Conservation (phyloP, 2,329 filamentous ascomycete genomes). For the Beauveria sp. region DNA sequence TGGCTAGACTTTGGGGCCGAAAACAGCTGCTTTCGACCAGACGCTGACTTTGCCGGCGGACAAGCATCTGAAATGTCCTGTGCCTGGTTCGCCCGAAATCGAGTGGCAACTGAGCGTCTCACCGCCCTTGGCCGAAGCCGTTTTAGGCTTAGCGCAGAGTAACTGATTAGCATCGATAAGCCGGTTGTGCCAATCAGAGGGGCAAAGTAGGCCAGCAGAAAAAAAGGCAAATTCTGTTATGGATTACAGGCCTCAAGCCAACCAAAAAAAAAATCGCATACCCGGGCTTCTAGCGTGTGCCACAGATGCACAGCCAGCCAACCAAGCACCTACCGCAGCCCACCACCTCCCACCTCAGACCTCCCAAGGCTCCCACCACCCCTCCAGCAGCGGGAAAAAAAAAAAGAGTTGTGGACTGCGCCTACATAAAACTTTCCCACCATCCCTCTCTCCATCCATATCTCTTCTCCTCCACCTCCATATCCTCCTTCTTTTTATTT, state of each 20-base stretch:
- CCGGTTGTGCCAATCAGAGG: slow-evolving; percentile 1
- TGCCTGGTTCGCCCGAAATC: slow-evolving; percentile 12
- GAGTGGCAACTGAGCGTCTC: slow-evolving; percentile 5
- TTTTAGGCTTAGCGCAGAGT: background rate
- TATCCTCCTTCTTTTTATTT: slow-evolving; percentile 22
- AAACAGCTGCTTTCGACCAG: background rate
- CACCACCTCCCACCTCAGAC: background rate
- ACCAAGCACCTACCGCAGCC: background rate
- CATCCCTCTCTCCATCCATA: slow-evolving; percentile 24
- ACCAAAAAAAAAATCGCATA: background rate
- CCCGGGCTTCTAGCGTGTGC: slow-evolving; percentile 6
- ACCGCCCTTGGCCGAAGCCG: slow-evolving; percentile 7
- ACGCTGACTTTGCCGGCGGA: background rate
- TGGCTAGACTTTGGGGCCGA: background rate
- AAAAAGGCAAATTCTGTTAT: background rate
- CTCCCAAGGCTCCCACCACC: background rate
- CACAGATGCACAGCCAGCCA: background rate
- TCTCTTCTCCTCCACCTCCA: slow-evolving; percentile 27
- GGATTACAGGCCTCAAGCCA: no score
- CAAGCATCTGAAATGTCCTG: slow-evolving; percentile 12
- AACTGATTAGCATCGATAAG: slow-evolving; percentile 10
- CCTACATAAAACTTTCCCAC: slow-evolving; percentile 28
- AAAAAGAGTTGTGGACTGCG: slow-evolving; percentile 24
- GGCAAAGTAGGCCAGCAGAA: background rate
- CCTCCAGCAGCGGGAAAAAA: slow-evolving; percentile 18